Evolutionary conservation across 1,284 basidiomycete species (phyloP).

Genomic region (Cryptococcus maquisensis): DNA sequence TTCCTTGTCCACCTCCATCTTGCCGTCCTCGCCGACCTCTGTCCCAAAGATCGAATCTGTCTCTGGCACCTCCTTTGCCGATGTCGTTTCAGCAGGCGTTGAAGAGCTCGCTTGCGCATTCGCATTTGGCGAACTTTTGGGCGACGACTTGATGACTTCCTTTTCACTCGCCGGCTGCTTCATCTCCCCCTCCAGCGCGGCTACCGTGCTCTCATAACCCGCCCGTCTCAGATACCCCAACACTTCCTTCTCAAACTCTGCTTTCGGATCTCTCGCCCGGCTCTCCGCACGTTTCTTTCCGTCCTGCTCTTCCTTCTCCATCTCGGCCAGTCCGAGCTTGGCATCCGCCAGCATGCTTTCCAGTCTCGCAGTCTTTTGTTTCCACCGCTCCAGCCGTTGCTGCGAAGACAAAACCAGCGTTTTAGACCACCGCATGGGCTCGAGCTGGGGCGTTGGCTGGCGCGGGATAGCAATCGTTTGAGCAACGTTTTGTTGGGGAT

Average conservation of each 20-base stretch:
- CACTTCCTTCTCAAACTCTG: constrained; percentile 5
- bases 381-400: neutral
- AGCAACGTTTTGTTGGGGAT: neutral
- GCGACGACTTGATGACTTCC: neutral
- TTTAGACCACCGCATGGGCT: constrained; percentile 1
- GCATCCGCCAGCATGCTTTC: constrained; percentile 9
- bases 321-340: constrained; percentile 6
- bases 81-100: neutral
- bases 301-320: constrained; percentile 9
- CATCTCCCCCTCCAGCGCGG: constrained; percentile 2
- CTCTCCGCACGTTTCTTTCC: constrained; percentile 1
- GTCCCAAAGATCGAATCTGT: constrained; percentile 14
- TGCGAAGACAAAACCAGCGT: constrained; percentile 4
- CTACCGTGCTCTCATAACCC: constrained; percentile 6
- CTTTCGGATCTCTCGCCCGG: constrained; percentile 3
- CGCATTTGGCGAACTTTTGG: neutral
- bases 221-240: constrained; percentile 10
- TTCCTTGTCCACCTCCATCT: constrained; percentile 1
- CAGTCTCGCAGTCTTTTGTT: constrained; percentile 6
- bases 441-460: neutral
- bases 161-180: neutral
- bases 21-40: constrained; percentile 2
- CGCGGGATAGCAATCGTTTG: neutral
- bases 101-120: neutral
- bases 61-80: neutral